Evolutionary conservation across 306 rosid genomes (phyloP).

Genomic region (Nissolia schottii): DNA sequence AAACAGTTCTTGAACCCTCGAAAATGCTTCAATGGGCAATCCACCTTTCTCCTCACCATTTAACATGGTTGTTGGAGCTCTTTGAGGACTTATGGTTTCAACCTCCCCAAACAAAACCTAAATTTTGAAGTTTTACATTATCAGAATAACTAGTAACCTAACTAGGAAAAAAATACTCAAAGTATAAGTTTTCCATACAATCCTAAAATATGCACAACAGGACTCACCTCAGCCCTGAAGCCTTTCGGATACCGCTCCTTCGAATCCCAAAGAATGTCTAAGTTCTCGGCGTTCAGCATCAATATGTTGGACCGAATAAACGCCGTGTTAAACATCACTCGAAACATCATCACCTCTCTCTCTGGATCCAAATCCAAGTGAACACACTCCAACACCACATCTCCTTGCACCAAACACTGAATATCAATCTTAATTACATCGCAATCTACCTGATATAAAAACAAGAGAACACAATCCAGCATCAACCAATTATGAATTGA

Average conservation of each 20-base stretch:
- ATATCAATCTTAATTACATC: slow-evolving; percentile 97
- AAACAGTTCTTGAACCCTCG: slow-evolving; percentile 95
- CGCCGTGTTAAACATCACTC: slow-evolving; percentile 88
- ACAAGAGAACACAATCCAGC: slow-evolving; percentile 19
- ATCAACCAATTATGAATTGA: slow-evolving; percentile 11
- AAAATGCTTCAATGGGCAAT: slow-evolving; percentile 92
- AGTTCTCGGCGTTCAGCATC: slow-evolving; percentile 79
- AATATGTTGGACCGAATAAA: slow-evolving; percentile 90
- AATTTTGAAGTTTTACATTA: slow-evolving; percentile 18
- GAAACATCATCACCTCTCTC: slow-evolving; percentile 99
- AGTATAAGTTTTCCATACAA: neutral
- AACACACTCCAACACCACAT: slow-evolving; percentile 95
- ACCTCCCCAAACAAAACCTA: slow-evolving; percentile 97
- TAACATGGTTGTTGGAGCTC: slow-evolving; percentile 67
- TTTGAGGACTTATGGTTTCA: slow-evolving; percentile 73
- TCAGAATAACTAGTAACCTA: slow-evolving; percentile 25
- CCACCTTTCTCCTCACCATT: slow-evolving; percentile 97
- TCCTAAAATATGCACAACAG: slow-evolving; percentile 22
- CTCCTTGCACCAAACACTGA: slow-evolving; percentile 97
- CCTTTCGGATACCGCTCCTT: slow-evolving; percentile 90
- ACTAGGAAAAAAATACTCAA: neutral
- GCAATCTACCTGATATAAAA: slow-evolving; percentile 73
- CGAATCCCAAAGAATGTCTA: slow-evolving; percentile 95
- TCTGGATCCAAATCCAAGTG: slow-evolving; percentile 85
- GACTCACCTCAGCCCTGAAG: slow-evolving; percentile 83